Evolutionary conservation across 352 stramenopile species (phyloP).

Genomic region (Pythium dissimile): DNA sequence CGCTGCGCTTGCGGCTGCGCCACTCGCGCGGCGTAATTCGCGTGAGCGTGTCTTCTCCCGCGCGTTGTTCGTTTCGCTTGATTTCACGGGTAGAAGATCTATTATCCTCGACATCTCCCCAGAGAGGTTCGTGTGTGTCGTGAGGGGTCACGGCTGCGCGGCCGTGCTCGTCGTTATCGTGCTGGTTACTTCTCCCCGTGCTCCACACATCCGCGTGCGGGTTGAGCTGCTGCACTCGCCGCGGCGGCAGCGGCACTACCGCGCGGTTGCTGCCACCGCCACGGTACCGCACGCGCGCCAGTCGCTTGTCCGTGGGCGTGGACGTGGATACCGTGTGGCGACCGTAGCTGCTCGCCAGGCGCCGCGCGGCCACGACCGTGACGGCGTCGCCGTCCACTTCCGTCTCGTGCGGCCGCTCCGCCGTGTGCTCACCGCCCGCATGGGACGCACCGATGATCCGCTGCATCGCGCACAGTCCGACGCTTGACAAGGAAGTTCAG

Average conservation of each 20-base stretch:
- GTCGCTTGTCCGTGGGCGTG: conserved; percentile 39
- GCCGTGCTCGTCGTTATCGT: conserved; percentile 10
- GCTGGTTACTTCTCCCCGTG: conserved; percentile 15
- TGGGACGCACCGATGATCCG: not conserved
- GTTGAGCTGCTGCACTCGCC: conserved; percentile 4
- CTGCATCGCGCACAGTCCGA: not conserved
- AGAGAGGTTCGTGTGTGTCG: not conserved
- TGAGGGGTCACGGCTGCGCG: too few species aligned
- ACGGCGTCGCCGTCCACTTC: conserved; percentile 13
- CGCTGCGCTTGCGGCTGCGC: not conserved
- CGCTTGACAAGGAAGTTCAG: too few species aligned
- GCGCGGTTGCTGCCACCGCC: not conserved
- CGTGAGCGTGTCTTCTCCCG: conserved; percentile 17
- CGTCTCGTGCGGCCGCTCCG: conserved; percentile 14
- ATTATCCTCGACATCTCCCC: conserved; percentile 2
- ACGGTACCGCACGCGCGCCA: conserved; percentile 26
- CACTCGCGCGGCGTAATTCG: conserved; percentile 2
- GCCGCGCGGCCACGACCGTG: conserved; percentile 16
- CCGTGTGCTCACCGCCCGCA: conserved; percentile 31
- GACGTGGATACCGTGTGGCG: conserved; percentile 57
- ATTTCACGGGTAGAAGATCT: not conserved
- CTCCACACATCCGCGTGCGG: too few species aligned
- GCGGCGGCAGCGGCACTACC: conserved; percentile 14
- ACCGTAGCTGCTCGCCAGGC: conserved; percentile 8
- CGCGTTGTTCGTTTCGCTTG: conserved; percentile 16